Conservation (phyloP, 2,329 filamentous ascomycete genomes). For the Knoxdaviesia capensis region DNA sequence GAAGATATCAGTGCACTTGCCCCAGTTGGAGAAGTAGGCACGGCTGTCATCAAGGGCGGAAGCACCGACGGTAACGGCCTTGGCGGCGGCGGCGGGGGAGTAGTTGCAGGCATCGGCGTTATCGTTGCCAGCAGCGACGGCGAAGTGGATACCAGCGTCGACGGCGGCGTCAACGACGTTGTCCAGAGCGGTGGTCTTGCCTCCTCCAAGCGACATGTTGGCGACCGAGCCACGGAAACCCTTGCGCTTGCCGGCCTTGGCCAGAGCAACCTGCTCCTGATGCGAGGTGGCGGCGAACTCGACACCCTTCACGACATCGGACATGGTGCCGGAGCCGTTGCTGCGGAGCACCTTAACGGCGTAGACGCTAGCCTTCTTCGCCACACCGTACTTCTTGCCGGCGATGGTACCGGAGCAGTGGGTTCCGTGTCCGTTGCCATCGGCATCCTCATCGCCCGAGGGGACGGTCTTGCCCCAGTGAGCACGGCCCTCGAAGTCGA, state of each 20-base stretch:
- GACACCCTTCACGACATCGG: conserved; percentile 94
- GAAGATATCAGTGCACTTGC: conserved; percentile 98
- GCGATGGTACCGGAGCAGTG: conserved; percentile 98
- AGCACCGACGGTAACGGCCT: conserved; percentile 89
- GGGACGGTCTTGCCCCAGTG: conserved; percentile 96
- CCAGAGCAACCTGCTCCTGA: conserved; percentile 49
- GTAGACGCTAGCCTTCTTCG: conserved; percentile 94
- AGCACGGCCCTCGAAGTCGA: conserved; percentile 93
- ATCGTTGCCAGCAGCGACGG: conserved; percentile 95
- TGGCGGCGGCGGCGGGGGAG: conserved; percentile 80
- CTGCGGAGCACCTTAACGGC: conserved; percentile 97
- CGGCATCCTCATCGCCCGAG: conserved; percentile 58
- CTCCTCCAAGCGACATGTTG: conserved; percentile 98
- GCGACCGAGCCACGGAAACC: conserved; percentile 97
- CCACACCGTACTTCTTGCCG: conserved; percentile 97
- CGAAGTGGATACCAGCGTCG: conserved; percentile 82
- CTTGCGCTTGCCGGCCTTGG: conserved; percentile 80
- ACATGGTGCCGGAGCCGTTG: conserved; percentile 96
- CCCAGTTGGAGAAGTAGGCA: conserved; percentile 99
- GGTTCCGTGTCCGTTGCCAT: conserved; percentile 96
- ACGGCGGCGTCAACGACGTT: conserved; percentile 88
- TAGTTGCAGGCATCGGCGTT: conserved; percentile 99
- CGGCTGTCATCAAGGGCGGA: conserved; percentile 86
- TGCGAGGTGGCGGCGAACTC: conserved; percentile 81
- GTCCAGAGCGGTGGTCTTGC: conserved; percentile 85